Evolutionary conservation across 805 yeast species (phyloP).

Genomic region (Teunomyces gatunensis): DNA sequence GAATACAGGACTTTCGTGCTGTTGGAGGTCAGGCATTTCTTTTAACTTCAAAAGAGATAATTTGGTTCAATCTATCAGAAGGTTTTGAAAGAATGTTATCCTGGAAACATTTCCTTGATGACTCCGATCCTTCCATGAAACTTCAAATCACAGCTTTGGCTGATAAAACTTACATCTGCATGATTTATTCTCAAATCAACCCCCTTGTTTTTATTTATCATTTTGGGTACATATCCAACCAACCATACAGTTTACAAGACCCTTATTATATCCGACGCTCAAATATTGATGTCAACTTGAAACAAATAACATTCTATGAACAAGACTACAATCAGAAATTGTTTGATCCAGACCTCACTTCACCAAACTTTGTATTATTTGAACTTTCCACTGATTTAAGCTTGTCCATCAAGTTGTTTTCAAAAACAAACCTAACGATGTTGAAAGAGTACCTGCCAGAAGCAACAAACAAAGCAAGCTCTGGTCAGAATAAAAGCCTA

Average conservation of each 20-base stretch:
- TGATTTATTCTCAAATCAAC: slow-evolving; percentile 27
- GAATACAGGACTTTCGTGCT: slow-evolving; percentile 44
- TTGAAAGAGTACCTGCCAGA: background rate
- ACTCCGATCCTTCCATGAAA: slow-evolving; percentile 35
- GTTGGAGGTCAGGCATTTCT: slow-evolving; percentile 40
- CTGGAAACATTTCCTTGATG: slow-evolving; percentile 69
- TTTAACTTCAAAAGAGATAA: slow-evolving; percentile 65
- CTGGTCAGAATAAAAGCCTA: no score
- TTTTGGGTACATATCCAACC: slow-evolving; percentile 29
- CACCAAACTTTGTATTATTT: slow-evolving; percentile 12
- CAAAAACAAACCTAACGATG: slow-evolving; percentile 2
- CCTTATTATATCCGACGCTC: slow-evolving; percentile 24
- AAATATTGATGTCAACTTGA: slow-evolving; percentile 7
- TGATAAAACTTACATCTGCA: slow-evolving; percentile 18
- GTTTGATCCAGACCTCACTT: background rate
- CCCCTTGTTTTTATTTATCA: slow-evolving; percentile 33
- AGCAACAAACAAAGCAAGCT: background rate
- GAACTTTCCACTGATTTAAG: slow-evolving; percentile 16
- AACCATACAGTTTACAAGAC: slow-evolving; percentile 39
- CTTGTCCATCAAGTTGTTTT: slow-evolving; percentile 11
- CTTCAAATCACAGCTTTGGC: slow-evolving; percentile 29
- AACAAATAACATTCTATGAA: slow-evolving; percentile 13
- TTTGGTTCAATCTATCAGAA: slow-evolving; percentile 43
- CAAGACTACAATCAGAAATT: background rate
- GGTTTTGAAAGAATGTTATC: slow-evolving; percentile 51